These are phyloP conservation scores for Kodamaea restingae DNA, from an alignment of 805 yeast species.

Conservation along the genomic window DNA sequence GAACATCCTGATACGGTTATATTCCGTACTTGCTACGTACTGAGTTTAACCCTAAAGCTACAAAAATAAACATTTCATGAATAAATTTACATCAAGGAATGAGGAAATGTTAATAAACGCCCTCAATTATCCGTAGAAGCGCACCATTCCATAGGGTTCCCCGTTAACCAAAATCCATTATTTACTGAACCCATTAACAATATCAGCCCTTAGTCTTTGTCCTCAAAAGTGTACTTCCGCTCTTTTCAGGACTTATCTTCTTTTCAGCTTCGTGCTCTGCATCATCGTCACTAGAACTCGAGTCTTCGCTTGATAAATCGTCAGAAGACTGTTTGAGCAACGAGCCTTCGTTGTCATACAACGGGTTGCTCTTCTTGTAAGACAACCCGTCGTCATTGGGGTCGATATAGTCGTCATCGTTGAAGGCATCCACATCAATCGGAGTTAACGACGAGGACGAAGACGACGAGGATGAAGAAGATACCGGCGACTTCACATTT, in stretches of 20 bases:
- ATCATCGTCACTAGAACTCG: constrained; percentile 24
- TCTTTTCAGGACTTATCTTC: constrained; percentile 9
- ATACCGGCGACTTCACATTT: constrained; percentile 8
- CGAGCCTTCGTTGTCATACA: constrained; percentile 44
- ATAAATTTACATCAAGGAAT: constrained; percentile 1
- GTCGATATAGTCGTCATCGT: constrained; percentile 66
- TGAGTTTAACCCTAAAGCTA: too few relatives aligned
- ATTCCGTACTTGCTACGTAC: too few relatives aligned
- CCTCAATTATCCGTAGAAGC: not conserved
- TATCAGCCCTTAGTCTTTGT: constrained; percentile 37
- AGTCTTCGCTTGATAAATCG: constrained; percentile 28
- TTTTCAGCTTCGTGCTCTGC: constrained; percentile 13
- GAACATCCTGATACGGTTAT: too few relatives aligned
- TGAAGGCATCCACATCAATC: constrained; percentile 23
- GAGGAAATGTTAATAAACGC: not conserved
- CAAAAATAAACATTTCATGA: not conserved
- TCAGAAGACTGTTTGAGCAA: constrained; percentile 10
- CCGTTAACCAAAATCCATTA: not conserved
- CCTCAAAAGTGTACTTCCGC: constrained; percentile 31
- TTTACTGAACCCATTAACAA: not conserved
- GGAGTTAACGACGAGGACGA: constrained; percentile 1
- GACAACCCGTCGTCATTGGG: constrained; percentile 81
- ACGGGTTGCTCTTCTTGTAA: constrained; percentile 59
- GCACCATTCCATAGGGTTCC: not conserved
- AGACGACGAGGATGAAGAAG: not conserved